Evolutionary conservation across 2,329 filamentous ascomycete species (phyloP), one percentile per base, ranked within the genome.

Genomic region (Fonsecaea multimorphosa): DNA sequence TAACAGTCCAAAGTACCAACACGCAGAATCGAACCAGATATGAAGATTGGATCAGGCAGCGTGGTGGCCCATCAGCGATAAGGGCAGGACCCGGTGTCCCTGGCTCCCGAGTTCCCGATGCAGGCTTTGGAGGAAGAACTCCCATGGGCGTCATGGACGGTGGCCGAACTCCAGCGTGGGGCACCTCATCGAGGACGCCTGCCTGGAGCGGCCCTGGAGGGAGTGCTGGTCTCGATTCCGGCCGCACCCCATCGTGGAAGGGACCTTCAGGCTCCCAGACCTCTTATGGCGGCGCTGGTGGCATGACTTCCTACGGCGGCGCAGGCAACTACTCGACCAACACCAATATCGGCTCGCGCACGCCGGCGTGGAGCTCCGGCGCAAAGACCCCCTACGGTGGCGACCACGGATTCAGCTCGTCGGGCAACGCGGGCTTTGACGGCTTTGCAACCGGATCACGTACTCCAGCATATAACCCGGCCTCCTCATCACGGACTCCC

Each of bases 151-250:
- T 82, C 51, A 80, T 79, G 19, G 84, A 85, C 60, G 84, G 85
- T 5, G 89, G 90, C 32, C 84, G 90, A 62, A 92, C 91, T n/a
- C 91, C 91, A 31, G 89, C 90, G 12, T 93, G 91, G 90, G 89
- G 88, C 57, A 82, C 85, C 49, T 85, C 76, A n/a, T 76, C 79
- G 65, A 76, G 87, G 61, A 74, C 73, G 32, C 71, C 74, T 38
- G 73, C 72, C 11, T 73, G 72, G 72, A 65, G 67, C 52, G 71
- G 70, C 49, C 56, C 64, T 55, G 70, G n/a, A n/a, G n/a, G 62
- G 9, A 68, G 69, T 14, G 64, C 64, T 24, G 71, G 66, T 12
- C 66, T 70, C 16, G 70, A 72, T 53, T 66, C 69, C 63, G 78
- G 81, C n/a, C 79, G 82, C 55, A 84, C 82, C 11, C 82, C 83